phyloP scores from a whole-genome alignment of 352 stramenopile species.

The Phytophthora agathidicida region DNA sequence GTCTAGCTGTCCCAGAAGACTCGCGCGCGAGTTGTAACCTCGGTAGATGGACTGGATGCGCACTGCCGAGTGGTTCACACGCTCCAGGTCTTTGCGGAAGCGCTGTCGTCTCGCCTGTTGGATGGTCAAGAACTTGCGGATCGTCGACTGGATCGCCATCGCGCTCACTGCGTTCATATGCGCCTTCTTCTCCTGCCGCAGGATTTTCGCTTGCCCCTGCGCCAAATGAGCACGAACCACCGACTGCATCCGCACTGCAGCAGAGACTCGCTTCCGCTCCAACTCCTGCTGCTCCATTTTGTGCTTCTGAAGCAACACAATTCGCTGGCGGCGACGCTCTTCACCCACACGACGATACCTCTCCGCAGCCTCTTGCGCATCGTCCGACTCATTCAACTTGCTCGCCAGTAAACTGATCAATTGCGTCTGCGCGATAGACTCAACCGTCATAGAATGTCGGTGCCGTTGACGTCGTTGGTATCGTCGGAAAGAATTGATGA shows the following conservation, averaged over 20 bases:
- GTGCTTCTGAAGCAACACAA: slow-evolving; percentile 56
- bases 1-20: slow-evolving; percentile 47
- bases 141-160: slow-evolving; percentile 76
- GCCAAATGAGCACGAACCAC: slow-evolving; percentile 53
- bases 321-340: slow-evolving; percentile 56
- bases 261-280: slow-evolving; percentile 42
- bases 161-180: slow-evolving; percentile 61
- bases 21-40: slow-evolving; percentile 61
- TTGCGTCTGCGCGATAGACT: slow-evolving; percentile 58
- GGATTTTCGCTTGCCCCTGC: slow-evolving; percentile 23
- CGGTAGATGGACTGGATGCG: slow-evolving; percentile 76
- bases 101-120: slow-evolving; percentile 50
- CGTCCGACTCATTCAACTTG: slow-evolving; percentile 36
- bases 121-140: slow-evolving; percentile 55
- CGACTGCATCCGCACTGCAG: slow-evolving; percentile 58
- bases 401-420: slow-evolving; percentile 48
- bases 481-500: slow-evolving; percentile 52
- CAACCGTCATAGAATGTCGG: slow-evolving; percentile 60
- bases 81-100: slow-evolving; percentile 59
- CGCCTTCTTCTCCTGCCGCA: slow-evolving; percentile 54
- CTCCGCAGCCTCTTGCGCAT: slow-evolving; percentile 32
- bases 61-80: slow-evolving; percentile 65
- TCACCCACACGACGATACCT: slow-evolving; percentile 57
- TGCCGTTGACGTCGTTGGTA: slow-evolving; percentile 51
- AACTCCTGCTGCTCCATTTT: slow-evolving; percentile 57